Base-by-base conservation (phyloP, 129 eudicot species). In the Pulicaria dysenterica region DNA sequence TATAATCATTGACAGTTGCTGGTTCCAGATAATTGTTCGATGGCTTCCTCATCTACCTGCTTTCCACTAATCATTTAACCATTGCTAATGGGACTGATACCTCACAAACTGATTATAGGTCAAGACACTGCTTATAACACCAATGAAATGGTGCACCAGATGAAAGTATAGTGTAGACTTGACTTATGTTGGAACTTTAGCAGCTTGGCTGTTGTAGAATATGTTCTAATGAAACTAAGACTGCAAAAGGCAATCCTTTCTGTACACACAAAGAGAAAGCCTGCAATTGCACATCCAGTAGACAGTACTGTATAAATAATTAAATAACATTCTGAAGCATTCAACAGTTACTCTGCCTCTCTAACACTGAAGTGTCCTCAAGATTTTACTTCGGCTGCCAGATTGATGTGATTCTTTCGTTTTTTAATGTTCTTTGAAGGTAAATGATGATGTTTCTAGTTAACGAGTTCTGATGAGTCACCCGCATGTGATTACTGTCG, bases 241-340 rank as follows among this genome's bases (percentile, higher is more conserved):
- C 87, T 83, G 57, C 81, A 79, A 31, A 79, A 83, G 39, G 81
- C 84, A 49, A 83, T 75, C 63, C 78, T 79, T 62, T 79, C 72
- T 4, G 70, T 83, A 62, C 84, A 57, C 31, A 83, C 65, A 11
- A 76, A 83, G 24, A 79, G 69, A 44, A 76, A 56, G 56, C 87
- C 84, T 71, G 82, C 71, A 41, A 83, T 75, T 5, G 79, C 76
- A 56, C 79, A 2, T 24, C 1, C 84, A 2, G 80, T 24, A 24
- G 31, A 1, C 82, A 45, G 82, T 80, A 11, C 84, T 79, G 64
- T 75, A 79, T 40, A 83, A 44, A 48, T 69, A 51, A 67, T 75
- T 40, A 83, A 44, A 48, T 69, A 51, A 64, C 84, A 83, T 50
- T 63, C 58, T 4, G 79, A 57, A 62, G 84, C 79, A 57, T 83